Conservation (phyloP, 2,329 filamentous ascomycete genomes). For the Curvularia sp. region DNA sequence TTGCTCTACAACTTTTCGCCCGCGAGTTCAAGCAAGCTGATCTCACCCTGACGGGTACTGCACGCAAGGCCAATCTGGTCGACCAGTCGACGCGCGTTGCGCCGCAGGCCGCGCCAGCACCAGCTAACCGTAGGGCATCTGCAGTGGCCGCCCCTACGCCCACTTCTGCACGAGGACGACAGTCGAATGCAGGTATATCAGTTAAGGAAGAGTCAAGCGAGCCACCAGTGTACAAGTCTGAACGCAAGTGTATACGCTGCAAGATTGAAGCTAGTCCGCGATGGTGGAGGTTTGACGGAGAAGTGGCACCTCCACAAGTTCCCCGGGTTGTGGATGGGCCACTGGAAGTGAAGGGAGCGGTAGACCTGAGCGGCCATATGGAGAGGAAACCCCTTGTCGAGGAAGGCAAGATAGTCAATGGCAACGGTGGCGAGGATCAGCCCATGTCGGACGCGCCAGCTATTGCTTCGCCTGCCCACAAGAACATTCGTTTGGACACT, state of each 20-base stretch:
- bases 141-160: slow-evolving; percentile 43
- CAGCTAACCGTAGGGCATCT: slow-evolving; percentile 52
- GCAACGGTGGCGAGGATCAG: slow-evolving; percentile 33
- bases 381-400: slow-evolving; percentile 29
- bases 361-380: slow-evolving; percentile 22
- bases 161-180: slow-evolving; percentile 44
- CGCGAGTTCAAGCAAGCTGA: slow-evolving; percentile 95
- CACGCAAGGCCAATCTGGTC: slow-evolving; percentile 85
- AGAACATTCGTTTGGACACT: slow-evolving; percentile 33
- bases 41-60: slow-evolving; percentile 85
- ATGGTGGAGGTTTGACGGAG: slow-evolving; percentile 53
- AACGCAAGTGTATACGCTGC: slow-evolving; percentile 54
- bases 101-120: slow-evolving; percentile 39
- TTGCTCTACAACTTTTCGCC: slow-evolving; percentile 84
- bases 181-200: slow-evolving; percentile 44
- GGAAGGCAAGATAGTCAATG: slow-evolving; percentile 31
- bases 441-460: slow-evolving; percentile 42
- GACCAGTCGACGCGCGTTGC: slow-evolving; percentile 65
- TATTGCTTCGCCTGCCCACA: slow-evolving; percentile 24
- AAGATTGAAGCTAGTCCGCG: slow-evolving; percentile 73
- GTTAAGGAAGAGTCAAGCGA: slow-evolving; percentile 50
- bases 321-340: slow-evolving; percentile 31
- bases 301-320: slow-evolving; percentile 13
- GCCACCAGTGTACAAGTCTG: slow-evolving; percentile 35
- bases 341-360: slow-evolving; percentile 30